phyloP scores from a whole-genome alignment of 2,329 filamentous ascomycete species.

The Aspergillus sclerotialis region DNA sequence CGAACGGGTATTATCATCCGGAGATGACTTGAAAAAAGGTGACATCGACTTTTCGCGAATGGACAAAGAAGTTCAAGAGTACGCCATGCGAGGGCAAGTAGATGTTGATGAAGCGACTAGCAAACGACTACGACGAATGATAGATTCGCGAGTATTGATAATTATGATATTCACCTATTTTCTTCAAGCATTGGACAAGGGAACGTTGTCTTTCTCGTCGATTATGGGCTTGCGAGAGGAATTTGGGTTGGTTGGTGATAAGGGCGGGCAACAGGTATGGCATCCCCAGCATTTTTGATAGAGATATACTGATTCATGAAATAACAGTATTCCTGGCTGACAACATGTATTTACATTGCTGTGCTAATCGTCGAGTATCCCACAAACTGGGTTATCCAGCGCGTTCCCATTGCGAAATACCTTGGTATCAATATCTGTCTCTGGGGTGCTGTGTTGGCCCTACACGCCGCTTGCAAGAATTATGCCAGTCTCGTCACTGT shows the following conservation, averaged over 20 bases:
- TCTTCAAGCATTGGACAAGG: constrained; percentile 47
- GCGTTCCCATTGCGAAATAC: constrained; percentile 62
- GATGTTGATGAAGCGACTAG: constrained; percentile 55
- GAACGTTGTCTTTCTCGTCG: constrained; percentile 34
- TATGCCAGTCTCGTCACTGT: constrained; percentile 55
- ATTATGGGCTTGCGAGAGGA: constrained; percentile 41
- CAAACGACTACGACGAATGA: constrained; percentile 54
- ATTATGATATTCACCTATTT: constrained; percentile 72
- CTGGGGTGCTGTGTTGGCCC: constrained; percentile 56
- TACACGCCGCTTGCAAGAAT: constrained; percentile 54
- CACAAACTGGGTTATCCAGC: constrained; percentile 58
- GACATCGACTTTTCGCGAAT: constrained; percentile 53
- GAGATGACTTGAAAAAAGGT: constrained; percentile 42
- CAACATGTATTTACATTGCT: constrained; percentile 67
- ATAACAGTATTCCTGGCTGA: constrained; percentile 67
- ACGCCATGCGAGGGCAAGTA: constrained; percentile 51
- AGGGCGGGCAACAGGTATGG: constrained; percentile 22
- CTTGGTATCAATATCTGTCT: constrained; percentile 56
- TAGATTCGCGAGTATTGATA: constrained; percentile 60
- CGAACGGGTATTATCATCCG: constrained; percentile 42
- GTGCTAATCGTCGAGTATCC: constrained; percentile 67
- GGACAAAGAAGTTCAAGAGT: constrained; percentile 65
- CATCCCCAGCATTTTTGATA: neutral
- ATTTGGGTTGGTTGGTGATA: constrained; percentile 34
- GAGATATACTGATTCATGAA: too few species aligned